Evolutionary conservation across 352 stramenopile species (phyloP).

Genomic region (Globisporangium radiosum): DNA sequence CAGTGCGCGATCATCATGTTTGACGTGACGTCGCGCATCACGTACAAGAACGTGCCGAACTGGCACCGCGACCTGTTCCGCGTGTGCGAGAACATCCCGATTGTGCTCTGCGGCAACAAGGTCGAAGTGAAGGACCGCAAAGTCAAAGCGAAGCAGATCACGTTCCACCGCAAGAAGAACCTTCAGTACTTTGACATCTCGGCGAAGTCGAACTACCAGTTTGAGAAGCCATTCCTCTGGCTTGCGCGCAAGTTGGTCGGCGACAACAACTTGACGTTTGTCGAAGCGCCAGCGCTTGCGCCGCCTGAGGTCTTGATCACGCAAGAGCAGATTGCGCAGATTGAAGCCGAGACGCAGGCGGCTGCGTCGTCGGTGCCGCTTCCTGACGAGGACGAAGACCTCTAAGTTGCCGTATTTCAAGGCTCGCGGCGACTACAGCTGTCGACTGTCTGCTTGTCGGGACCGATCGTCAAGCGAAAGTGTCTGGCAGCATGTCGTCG

Average conservation of each 20-base stretch:
- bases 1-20: conserved; percentile 99
- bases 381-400: conserved; percentile 96
- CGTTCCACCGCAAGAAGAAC: conserved; percentile 99
- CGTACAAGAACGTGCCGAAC: conserved; percentile 99
- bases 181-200: conserved; percentile 99
- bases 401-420: conserved; percentile 73
- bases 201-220: conserved; percentile 99
- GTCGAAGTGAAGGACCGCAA: conserved; percentile 99
- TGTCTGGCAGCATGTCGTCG: too few relatives aligned
- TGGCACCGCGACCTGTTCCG: conserved; percentile 99
- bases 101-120: conserved; percentile 99
- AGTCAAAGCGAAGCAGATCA: conserved; percentile 99
- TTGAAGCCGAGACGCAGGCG: conserved; percentile 90
- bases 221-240: conserved; percentile 99
- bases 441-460: not conserved
- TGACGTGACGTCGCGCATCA: conserved; percentile 99
- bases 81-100: conserved; percentile 99
- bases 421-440: not conserved
- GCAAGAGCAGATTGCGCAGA: conserved; percentile 88
- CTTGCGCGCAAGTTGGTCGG: conserved; percentile 97
- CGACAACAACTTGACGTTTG: conserved; percentile 98
- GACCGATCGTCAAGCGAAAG: too few relatives aligned
- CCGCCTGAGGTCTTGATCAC: conserved; percentile 96
- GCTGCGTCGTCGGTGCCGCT: conserved; percentile 89
- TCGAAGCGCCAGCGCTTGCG: conserved; percentile 94